A percentile compares a stretch with the other conserved stretches of the same genome.
Conservation (phyloP, 805 yeast species). For the Teunomyces tritomae region DNA sequence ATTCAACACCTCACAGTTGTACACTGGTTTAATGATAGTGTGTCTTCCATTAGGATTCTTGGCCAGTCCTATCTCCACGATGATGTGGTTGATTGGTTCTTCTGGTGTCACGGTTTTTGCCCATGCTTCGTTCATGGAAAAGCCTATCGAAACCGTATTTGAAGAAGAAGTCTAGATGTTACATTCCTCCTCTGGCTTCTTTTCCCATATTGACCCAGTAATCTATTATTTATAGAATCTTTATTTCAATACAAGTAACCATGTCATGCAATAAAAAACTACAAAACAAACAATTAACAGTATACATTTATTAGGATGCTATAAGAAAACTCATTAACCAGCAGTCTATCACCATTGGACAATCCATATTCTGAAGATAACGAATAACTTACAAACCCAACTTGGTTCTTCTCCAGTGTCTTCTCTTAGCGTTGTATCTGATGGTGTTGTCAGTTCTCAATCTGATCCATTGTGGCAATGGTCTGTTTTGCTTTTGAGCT, state of each 20-base stretch:
- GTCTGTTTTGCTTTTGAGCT: conserved; percentile 99
- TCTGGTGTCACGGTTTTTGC: conserved; percentile 73
- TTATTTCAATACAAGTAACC: not conserved
- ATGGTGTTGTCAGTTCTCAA: conserved; percentile 96
- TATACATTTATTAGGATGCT: conserved; percentile 4
- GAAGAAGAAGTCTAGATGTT: conserved; percentile 61
- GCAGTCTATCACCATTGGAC: conserved; percentile 2
- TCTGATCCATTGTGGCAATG: conserved; percentile 99
- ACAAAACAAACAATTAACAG: not conserved
- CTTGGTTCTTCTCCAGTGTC: conserved; percentile 99
- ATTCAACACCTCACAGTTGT: conserved; percentile 74
- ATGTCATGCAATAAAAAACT: not conserved
- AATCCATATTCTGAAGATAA: conserved; percentile 6
- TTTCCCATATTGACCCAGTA: too few relatives aligned
- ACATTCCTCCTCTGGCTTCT: too few relatives aligned
- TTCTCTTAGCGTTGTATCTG: conserved; percentile 99
- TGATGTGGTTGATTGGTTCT: conserved; percentile 90
- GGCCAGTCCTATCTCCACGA: conserved; percentile 85
- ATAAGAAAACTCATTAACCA: conserved; percentile 3
- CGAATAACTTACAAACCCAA: conserved; percentile 71
- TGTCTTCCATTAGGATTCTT: conserved; percentile 79
- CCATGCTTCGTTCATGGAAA: conserved; percentile 90
- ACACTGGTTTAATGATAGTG: conserved; percentile 75
- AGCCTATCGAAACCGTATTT: conserved; percentile 92
- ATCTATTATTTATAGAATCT: not conserved